Base-by-base conservation (phyloP, 352 stramenopile species). In the Phytophthora hibernalis region DNA sequence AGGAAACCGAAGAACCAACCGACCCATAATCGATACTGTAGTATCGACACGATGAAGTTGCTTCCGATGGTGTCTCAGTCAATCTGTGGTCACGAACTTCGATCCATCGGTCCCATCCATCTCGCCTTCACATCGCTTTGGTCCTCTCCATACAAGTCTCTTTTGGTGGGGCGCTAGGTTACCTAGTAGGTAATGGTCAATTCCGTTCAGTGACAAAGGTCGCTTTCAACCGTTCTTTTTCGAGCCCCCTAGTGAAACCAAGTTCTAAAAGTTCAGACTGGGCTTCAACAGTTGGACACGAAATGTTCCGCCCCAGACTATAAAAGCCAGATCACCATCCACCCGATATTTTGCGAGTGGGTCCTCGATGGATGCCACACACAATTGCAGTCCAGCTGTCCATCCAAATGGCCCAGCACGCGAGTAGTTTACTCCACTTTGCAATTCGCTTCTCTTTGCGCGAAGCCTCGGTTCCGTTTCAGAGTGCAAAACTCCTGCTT, bases 311-410 rank as follows among this genome's bases (percentile, higher is more conserved):
- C 62, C 65, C 60, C 60, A 38, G 52, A 55, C 42, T 61, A 59
- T 55, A 58, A 58, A 61, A 65, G 48, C 52, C 65, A n/a, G 30
- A 69, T 35, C 60, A 24, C 52, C 52, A 70, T 74, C 65, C 40
- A 65, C 22, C 45, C 48, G 44, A 61, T 47, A 65, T 48, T 51
- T 64, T 66, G 59, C 52, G 47, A 24, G 21, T 52, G 48, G 43
- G 54, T 47, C 37, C 49, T 43, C 50, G 49, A 51, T 68, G 60
- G 60, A 51, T 68, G 21, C 60, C 42, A 35, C 44, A 54, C 42
- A 35, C 44, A 54, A 13, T 11, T 57, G 24, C 9, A 54, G 9
- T 20, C 43, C 53, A 64, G 35, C 60, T 62, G 60, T 10, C 30
- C 48, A 66, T 20, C 56, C 58, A 33, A 66, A 42, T 65, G 44